Conservation (phyloP, 768 basidiomycete species). For the Paxillus involutus region DNA sequence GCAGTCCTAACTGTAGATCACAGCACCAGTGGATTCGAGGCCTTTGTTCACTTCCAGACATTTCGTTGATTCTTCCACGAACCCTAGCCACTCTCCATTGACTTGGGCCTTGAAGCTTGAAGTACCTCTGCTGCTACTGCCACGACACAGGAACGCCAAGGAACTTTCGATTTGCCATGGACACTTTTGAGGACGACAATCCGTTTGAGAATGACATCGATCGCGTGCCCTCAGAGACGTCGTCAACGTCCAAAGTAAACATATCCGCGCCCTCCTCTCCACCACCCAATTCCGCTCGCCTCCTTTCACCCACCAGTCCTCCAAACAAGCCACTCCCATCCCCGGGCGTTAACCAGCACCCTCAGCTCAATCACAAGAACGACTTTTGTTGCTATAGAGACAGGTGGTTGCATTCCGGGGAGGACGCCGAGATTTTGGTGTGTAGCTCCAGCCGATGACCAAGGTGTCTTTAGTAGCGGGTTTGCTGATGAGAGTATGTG, state of each 20-base stretch:
- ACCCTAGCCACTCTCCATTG: not conserved
- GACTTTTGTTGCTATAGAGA: slow-evolving; percentile 81
- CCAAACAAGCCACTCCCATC: slow-evolving; percentile 50
- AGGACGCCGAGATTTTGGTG: slow-evolving; percentile 79
- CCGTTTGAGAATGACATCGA: slow-evolving; percentile 54
- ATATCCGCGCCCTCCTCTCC: slow-evolving; percentile 59
- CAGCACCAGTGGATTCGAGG: not conserved
- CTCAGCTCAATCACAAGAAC: slow-evolving; percentile 58
- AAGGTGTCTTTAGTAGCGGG: not conserved
- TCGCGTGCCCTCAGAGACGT: slow-evolving; percentile 35
- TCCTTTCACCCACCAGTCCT: slow-evolving; percentile 49
- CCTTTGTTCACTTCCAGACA: not conserved
- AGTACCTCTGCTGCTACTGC: not conserved
- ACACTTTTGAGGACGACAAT: slow-evolving; percentile 62
- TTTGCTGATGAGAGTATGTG: slow-evolving; percentile 11
- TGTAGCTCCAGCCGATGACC: slow-evolving; percentile 24
- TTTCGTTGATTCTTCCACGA: not conserved
- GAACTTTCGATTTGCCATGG: slow-evolving; percentile 15
- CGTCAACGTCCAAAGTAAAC: slow-evolving; percentile 36
- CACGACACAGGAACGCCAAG: not conserved
- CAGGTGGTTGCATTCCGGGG: slow-evolving; percentile 75
- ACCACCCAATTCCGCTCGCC: slow-evolving; percentile 39
- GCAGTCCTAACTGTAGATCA: not conserved
- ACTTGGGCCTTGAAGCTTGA: not conserved
- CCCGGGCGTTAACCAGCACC: slow-evolving; percentile 52